Evolutionary conservation across 208 protist genomes (phyloP), one percentile per base, ranked within the genome.

Genomic region (Acanthamoeba lenticulata): DNA sequence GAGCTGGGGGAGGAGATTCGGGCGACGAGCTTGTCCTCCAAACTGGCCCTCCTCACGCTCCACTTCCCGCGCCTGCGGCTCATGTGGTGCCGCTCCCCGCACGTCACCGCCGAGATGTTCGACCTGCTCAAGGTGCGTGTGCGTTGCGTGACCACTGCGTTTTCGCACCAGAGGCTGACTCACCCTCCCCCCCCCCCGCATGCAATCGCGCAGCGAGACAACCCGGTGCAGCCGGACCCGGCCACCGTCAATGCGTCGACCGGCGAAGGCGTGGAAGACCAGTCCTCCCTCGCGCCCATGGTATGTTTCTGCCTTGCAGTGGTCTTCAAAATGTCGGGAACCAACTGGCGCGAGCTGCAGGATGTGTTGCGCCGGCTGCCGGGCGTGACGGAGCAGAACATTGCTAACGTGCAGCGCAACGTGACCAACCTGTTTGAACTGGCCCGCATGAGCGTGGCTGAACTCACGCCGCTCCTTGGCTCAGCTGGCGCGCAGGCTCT

Each of bases 11-110:
- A 52, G 27, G 92, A 96, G 9, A 88, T 96, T 24, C 44, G 44
- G 17, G 40, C 94, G 1, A 32, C 5, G 2, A 55, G 90, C 47
- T 94, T 97, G 27, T 90, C 42, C 6, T 96, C 93, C 17, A 97
- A 98, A 86, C 83, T 98, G 0, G 92, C 88, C 2, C 34, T 98
- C 1, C 85, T 98, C 1, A 93, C 95, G 0, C 40, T 97, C 7
- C 69, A 97, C 49, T 98, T 98, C 90, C 97, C 98, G 27, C 88
- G 38, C 24, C 92, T 98, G 15, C 95, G 97, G 38, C 52, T 98
- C 6, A 21, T 98, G 27, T 98, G 98, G 97, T 96, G 94, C 27
- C 42, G 95, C 67, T 94, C 42, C 7, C 94, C 97, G 13, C 72
- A 95, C 44, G 67, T 55, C 2, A 98, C 97, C 6, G 96, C 95